Evolutionary conservation across 768 basidiomycete genomes (phyloP).

Genomic region (Xerocomus potaroensis): DNA sequence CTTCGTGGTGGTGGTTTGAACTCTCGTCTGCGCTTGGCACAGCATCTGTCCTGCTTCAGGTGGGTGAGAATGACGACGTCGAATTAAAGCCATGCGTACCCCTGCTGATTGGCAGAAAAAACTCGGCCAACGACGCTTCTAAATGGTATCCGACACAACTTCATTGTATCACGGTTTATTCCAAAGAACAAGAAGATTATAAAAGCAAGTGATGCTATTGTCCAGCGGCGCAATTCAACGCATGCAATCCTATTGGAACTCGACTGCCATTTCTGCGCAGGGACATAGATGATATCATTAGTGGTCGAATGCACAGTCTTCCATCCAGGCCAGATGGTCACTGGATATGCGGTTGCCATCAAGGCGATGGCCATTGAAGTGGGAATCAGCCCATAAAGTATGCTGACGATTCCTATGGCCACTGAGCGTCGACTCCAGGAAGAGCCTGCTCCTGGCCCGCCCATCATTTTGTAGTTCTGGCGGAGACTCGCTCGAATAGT

Average conservation of each 20-base stretch:
- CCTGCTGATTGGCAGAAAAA: neutral
- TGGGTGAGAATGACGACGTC: neutral
- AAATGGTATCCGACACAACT: conserved; percentile 8
- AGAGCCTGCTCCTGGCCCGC: neutral
- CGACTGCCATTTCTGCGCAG: conserved; percentile 10
- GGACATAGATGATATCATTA: conserved; percentile 4
- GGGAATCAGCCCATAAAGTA: conserved; percentile 10
- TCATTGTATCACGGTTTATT: conserved; percentile 13
- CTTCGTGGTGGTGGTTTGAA: neutral
- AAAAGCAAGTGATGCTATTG: conserved; percentile 7
- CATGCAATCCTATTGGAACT: neutral
- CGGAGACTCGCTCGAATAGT: conserved; percentile 3
- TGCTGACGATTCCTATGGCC: conserved; percentile 5
- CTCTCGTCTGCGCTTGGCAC: neutral
- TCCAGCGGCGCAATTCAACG: conserved; percentile 19
- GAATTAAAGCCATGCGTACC: neutral
- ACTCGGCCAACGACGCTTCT: neutral
- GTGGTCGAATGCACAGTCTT: conserved; percentile 12
- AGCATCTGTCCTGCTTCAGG: neutral
- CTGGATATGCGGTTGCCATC: conserved; percentile 5
- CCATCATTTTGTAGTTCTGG: neutral
- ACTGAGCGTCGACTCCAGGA: conserved; percentile 16
- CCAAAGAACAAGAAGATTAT: conserved; percentile 17
- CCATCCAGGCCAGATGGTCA: conserved; percentile 21
- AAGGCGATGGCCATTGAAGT: conserved; percentile 9